These are phyloP conservation scores for Neurospora pannonica DNA, from an alignment of 495 filamentous ascomycete genomes.

Conservation along the genomic window DNA sequence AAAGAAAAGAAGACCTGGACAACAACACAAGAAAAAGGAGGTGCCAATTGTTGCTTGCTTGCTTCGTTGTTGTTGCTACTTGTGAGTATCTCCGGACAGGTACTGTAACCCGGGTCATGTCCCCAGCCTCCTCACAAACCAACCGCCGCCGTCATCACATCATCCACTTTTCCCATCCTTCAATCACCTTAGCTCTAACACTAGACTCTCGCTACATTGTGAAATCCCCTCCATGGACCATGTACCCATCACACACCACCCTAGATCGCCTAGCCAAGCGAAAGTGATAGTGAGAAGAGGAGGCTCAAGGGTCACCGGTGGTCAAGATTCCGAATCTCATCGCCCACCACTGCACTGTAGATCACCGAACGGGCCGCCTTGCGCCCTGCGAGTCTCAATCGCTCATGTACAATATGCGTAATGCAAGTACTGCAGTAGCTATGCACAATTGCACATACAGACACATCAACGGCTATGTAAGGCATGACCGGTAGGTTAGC, in stretches of 20 bases:
- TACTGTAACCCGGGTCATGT: background rate
- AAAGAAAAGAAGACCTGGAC: background rate
- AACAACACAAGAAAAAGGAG: background rate
- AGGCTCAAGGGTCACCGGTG: background rate
- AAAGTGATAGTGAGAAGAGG: background rate
- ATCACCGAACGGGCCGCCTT: background rate
- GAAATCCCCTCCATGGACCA: background rate
- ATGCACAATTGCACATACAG: background rate
- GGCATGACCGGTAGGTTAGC: background rate
- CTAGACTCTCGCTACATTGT: background rate
- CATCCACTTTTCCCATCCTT: background rate
- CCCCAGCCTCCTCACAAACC: background rate
- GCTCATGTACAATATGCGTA: background rate
- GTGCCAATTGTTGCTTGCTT: background rate
- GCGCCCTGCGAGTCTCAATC: background rate
- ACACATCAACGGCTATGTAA: background rate
- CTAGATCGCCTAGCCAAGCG: background rate
- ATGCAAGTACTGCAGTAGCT: background rate
- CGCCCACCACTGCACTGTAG: background rate
- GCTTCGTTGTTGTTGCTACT: background rate
- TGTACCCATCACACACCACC: background rate
- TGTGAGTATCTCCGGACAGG: background rate
- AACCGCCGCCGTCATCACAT: background rate
- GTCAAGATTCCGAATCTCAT: background rate
- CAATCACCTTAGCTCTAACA: background rate